Conservation (phyloP, 1,284 basidiomycete genomes). For the Jaminaea rosea region DNA sequence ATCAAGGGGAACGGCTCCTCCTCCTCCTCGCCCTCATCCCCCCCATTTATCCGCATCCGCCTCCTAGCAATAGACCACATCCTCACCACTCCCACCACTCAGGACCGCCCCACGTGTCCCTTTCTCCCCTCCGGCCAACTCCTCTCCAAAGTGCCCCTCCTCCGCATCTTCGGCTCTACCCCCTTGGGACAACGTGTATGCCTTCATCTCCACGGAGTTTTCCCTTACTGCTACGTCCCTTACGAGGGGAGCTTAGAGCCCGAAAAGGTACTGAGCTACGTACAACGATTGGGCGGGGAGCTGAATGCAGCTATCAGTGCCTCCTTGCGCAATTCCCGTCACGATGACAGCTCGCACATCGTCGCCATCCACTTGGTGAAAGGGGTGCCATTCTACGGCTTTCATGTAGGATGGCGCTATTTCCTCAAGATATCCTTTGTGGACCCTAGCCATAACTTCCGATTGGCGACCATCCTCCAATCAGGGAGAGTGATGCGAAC, state of each 20-base stretch:
- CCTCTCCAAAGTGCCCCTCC: constrained; percentile 58
- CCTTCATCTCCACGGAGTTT: constrained; percentile 70
- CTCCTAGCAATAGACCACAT: constrained; percentile 40
- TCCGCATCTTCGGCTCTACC: constrained; percentile 78
- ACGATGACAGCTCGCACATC: constrained; percentile 23
- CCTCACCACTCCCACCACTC: constrained; percentile 14
- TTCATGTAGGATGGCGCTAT: constrained; percentile 72
- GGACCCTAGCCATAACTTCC: constrained; percentile 50
- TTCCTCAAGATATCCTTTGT: constrained; percentile 79
- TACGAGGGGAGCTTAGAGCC: constrained; percentile 47
- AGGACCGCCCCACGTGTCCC: constrained; percentile 26
- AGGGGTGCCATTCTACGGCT: constrained; percentile 92
- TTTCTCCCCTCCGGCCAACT: constrained; percentile 56
- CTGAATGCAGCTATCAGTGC: constrained; percentile 54
- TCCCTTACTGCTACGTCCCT: constrained; percentile 55
- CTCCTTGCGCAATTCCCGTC: constrained; percentile 19
- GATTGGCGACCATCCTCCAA: constrained; percentile 36
- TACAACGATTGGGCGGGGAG: constrained; percentile 59
- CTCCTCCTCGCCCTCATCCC: neutral
- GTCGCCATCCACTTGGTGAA: constrained; percentile 69
- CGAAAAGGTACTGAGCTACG: constrained; percentile 61
- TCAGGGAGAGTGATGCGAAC: constrained; percentile 51
- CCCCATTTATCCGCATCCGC: constrained; percentile 32
- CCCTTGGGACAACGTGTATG: constrained; percentile 70
- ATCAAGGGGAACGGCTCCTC: neutral